Evolutionary conservation across 495 filamentous ascomycete genomes (phyloP).

Genomic region (Lineolata rhizophorae): DNA sequence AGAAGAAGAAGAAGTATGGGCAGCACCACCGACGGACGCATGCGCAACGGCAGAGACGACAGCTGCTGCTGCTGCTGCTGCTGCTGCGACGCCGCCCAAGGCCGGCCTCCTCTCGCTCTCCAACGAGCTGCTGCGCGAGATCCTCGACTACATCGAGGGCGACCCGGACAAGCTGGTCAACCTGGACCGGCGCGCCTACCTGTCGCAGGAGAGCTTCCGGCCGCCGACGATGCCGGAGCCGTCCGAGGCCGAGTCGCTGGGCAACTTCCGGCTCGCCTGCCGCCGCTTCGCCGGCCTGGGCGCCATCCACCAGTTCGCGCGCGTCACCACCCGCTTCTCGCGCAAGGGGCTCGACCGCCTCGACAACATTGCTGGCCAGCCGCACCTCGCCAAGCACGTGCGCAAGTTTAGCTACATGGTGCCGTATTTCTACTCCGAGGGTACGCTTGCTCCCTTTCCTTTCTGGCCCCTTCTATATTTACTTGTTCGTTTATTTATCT

Average conservation of each 20-base stretch:
- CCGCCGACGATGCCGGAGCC: slow-evolving; percentile 20
- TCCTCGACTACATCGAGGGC: slow-evolving; percentile 30
- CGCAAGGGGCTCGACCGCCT: slow-evolving; percentile 32
- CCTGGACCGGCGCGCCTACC: slow-evolving; percentile 26
- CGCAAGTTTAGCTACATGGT: slow-evolving; percentile 52
- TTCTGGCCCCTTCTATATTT: no score
- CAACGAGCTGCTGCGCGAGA: slow-evolving; percentile 37
- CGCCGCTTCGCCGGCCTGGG: slow-evolving; percentile 37
- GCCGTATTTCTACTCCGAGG: slow-evolving; percentile 37
- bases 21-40: no score
- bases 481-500: no score
- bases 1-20: no score
- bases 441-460: slow-evolving; percentile 9
- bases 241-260: slow-evolving; percentile 22
- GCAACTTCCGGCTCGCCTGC: slow-evolving; percentile 35
- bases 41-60: no score
- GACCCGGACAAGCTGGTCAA: slow-evolving; percentile 24
- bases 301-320: slow-evolving; percentile 34
- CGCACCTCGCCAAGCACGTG: slow-evolving; percentile 35
- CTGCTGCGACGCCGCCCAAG: not conserved
- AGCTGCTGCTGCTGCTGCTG: no score
- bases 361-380: slow-evolving; percentile 23
- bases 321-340: slow-evolving; percentile 39
- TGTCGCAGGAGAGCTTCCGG: slow-evolving; percentile 33
- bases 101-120: slow-evolving; percentile 27